phyloP scores from a whole-genome alignment of 1,139 yeast genomes.

The Suhomyces chickasaworum region DNA sequence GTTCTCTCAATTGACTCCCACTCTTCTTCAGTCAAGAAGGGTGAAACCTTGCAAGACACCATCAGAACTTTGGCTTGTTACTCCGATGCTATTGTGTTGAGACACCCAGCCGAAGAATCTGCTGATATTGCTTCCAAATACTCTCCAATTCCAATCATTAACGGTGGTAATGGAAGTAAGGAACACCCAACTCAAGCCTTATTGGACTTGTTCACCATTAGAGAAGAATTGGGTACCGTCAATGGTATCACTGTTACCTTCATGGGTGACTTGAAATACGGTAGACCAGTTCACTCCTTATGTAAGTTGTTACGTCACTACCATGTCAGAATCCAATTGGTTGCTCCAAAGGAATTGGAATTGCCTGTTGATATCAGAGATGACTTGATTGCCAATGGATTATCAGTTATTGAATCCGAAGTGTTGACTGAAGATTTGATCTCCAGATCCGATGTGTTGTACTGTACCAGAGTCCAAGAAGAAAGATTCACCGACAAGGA shows the following conservation, averaged over 20 bases:
- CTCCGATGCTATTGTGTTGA: conserved; percentile 93
- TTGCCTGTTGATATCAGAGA: conserved; percentile 74
- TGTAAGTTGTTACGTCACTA: conserved; percentile 88
- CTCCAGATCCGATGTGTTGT: conserved; percentile 88
- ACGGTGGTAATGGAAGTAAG: conserved; percentile 96
- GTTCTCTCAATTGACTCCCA: conserved; percentile 84
- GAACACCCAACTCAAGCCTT: conserved; percentile 99
- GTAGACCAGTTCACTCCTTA: conserved; percentile 97
- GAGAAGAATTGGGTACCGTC: conserved; percentile 98
- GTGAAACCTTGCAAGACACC: conserved; percentile 97
- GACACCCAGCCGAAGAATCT: conserved; percentile 93
- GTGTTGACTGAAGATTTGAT: conserved; percentile 80
- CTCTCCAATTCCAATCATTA: conserved; percentile 95
- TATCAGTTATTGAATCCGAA: conserved; percentile 73
- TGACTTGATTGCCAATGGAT: conserved; percentile 63
- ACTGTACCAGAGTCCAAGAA: conserved; percentile 97
- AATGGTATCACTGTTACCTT: conserved; percentile 97
- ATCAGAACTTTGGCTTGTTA: conserved; percentile 93
- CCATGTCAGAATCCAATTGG: conserved; percentile 90
- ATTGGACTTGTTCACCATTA: conserved; percentile 93
- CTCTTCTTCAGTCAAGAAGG: conserved; percentile 93
- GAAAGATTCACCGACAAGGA: conserved; percentile 82
- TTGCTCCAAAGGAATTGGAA: conserved; percentile 84
- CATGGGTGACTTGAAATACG: conserved; percentile 98
- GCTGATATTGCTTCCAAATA: conserved; percentile 94